Percentiles rank a stretch among this genome's conserved stretches.
Conservation (phyloP, 495 filamentous ascomycete genomes). For the Penicillium diatomitis region DNA sequence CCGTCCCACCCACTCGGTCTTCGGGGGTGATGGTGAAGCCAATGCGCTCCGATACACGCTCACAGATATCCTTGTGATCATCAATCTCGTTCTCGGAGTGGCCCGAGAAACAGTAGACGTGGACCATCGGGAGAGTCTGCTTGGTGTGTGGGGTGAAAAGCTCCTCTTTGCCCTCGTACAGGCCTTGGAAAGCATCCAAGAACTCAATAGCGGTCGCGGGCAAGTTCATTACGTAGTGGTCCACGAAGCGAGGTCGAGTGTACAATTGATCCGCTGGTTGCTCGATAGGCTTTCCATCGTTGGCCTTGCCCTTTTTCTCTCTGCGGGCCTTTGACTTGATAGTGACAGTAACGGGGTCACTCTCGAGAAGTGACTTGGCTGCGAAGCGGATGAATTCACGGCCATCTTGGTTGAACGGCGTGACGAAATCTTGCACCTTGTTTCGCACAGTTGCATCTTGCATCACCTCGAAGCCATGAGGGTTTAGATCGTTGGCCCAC, state of each 20-base stretch:
- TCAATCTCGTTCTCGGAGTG: constrained; percentile 61
- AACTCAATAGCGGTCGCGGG: constrained; percentile 82
- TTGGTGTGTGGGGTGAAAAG: constrained; percentile 55
- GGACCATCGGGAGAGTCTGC: constrained; percentile 64
- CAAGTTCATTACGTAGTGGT: constrained; percentile 95
- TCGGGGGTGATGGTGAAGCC: constrained; percentile 51
- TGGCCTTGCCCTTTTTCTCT: constrained; percentile 14
- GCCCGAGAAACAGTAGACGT: constrained; percentile 82
- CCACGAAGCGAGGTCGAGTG: constrained; percentile 56
- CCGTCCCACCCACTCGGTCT: constrained; percentile 36
- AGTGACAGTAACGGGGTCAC: constrained; percentile 35
- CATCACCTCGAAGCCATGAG: constrained; percentile 69
- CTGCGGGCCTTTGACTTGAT: constrained; percentile 29
- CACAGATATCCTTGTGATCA: constrained; percentile 55
- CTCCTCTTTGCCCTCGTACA: constrained; percentile 59
- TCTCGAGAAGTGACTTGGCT: constrained; percentile 48
- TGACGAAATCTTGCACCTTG: constrained; percentile 71
- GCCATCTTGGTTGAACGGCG: constrained; percentile 71
- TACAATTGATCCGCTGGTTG: constrained; percentile 36
- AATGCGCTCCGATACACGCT: constrained; percentile 54
- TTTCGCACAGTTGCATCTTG: constrained; percentile 61
- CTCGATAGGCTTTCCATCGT: constrained; percentile 10
- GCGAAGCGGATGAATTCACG: constrained; percentile 66
- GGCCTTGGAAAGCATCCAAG: constrained; percentile 71
- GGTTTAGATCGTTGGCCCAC: constrained; percentile 96